Percentiles rank a stretch among this genome's conserved stretches.
Conservation (phyloP, 1,139 yeast genomes). For the Candida dubliniensis region DNA sequence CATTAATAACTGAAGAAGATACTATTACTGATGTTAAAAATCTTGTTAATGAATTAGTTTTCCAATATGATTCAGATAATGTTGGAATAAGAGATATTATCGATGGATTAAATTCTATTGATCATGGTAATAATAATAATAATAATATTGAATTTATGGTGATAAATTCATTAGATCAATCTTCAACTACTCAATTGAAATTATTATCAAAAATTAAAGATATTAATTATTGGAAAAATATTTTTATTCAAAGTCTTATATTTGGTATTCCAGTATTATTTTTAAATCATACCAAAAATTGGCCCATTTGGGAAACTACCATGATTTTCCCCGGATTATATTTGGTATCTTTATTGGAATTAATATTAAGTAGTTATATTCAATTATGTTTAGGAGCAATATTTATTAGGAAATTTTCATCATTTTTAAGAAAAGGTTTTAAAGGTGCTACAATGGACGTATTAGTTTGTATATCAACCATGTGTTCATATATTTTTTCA, state of each 20-base stretch:
- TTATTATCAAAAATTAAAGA: conserved; percentile 70
- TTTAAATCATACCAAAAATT: conserved; percentile 48
- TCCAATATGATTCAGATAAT: conserved; percentile 42
- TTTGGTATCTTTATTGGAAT: conserved; percentile 60
- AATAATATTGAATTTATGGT: conserved; percentile 38
- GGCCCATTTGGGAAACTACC: conserved; percentile 29
- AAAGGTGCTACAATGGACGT: conserved; percentile 91
- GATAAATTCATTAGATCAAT: conserved; percentile 43
- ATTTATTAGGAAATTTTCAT: conserved; percentile 64
- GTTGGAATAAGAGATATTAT: conserved; percentile 62
- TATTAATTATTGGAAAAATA: conserved; percentile 64
- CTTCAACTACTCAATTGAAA: conserved; percentile 62
- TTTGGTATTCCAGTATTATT: conserved; percentile 67
- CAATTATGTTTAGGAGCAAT: conserved; percentile 66
- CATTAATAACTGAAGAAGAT: conserved; percentile 3
- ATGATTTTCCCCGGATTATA: conserved; percentile 53
- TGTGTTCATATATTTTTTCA: conserved; percentile 76
- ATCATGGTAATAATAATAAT: no score
- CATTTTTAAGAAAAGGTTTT: conserved; percentile 64
- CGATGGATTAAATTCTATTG: conserved; percentile 34
- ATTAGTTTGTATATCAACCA: conserved; percentile 78
- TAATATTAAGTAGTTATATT: conserved; percentile 61
- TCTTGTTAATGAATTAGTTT: conserved; percentile 36
- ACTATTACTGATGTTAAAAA: conserved; percentile 17
- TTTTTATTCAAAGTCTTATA: conserved; percentile 49